Conservation (phyloP, 2,329 filamentous ascomycete species). For the Aurifilum marmelostoma region DNA sequence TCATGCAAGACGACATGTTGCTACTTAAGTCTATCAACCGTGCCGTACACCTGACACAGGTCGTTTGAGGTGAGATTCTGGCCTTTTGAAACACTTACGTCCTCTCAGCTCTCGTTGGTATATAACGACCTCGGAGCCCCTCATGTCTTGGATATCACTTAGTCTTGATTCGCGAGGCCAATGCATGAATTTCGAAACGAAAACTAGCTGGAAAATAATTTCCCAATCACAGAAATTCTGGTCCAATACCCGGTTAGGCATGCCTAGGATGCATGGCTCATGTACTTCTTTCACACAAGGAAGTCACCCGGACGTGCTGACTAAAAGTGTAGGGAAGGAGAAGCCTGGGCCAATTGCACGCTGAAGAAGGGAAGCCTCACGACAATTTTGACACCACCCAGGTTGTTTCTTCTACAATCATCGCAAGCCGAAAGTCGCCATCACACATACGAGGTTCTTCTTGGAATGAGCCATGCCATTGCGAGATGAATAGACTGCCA, state of each 20-base stretch:
- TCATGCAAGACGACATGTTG: neutral
- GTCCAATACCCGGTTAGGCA: neutral
- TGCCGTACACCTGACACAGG: neutral
- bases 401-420: neutral
- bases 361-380: neutral
- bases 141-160: no score
- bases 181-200: neutral
- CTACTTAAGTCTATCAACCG: neutral
- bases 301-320: neutral
- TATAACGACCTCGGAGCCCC: no score
- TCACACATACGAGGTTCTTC: neutral
- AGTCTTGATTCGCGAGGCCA: neutral
- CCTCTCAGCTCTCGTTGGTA: neutral
- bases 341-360: neutral
- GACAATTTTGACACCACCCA: neutral
- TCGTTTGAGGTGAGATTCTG: neutral
- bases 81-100: neutral
- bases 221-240: neutral
- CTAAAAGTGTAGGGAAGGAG: neutral
- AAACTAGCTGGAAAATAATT: neutral
- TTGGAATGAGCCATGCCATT: neutral
- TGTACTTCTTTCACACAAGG: neutral
- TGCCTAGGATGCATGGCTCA: neutral
- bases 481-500: neutral
- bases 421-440: neutral